phyloP scores from a whole-genome alignment of 163 green algal genomes.

The Prototheca stagnorum region DNA sequence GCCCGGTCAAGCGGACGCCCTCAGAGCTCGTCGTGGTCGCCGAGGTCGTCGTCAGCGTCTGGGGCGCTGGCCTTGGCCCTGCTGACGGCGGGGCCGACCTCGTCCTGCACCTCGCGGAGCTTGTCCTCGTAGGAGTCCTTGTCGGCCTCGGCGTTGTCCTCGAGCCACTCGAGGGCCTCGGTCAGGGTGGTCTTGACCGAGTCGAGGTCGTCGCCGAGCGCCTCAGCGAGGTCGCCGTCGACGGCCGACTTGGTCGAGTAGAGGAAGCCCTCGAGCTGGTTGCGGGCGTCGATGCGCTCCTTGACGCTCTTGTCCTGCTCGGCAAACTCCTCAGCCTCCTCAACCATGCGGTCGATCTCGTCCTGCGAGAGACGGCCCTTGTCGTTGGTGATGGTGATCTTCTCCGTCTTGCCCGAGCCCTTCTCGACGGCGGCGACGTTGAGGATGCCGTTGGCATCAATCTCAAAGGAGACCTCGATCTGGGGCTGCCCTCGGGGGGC shows the following conservation, averaged over 20 bases:
- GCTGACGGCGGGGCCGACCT: constrained; percentile 73
- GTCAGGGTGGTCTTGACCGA: constrained; percentile 46
- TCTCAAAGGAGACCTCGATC: constrained; percentile 92
- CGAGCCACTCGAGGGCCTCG: constrained; percentile 86
- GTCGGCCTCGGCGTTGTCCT: constrained; percentile 62
- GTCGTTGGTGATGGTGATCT: constrained; percentile 99
- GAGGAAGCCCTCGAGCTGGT: constrained; percentile 83
- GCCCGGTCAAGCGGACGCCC: not conserved
- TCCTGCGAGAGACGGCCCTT: constrained; percentile 89
- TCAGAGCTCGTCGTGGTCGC: constrained; percentile 75
- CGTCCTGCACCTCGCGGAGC: constrained; percentile 91
- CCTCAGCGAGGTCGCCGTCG: constrained; percentile 78
- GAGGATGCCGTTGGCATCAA: constrained; percentile 98
- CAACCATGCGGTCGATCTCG: constrained; percentile 97
- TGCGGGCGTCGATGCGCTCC: constrained; percentile 69
- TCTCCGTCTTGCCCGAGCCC: constrained; percentile 92
- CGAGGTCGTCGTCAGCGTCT: constrained; percentile 50
- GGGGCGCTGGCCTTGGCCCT: constrained; percentile 28
- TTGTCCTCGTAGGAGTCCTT: constrained; percentile 90
- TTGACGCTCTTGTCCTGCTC: constrained; percentile 77
- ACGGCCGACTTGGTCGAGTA: constrained; percentile 91
- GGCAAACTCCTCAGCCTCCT: constrained; percentile 96
- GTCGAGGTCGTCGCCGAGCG: constrained; percentile 71
- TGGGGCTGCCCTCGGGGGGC: constrained; percentile 75
- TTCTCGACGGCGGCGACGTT: constrained; percentile 96